Conservation (phyloP, 768 basidiomycete species). For the Calocera viscosa region DNA sequence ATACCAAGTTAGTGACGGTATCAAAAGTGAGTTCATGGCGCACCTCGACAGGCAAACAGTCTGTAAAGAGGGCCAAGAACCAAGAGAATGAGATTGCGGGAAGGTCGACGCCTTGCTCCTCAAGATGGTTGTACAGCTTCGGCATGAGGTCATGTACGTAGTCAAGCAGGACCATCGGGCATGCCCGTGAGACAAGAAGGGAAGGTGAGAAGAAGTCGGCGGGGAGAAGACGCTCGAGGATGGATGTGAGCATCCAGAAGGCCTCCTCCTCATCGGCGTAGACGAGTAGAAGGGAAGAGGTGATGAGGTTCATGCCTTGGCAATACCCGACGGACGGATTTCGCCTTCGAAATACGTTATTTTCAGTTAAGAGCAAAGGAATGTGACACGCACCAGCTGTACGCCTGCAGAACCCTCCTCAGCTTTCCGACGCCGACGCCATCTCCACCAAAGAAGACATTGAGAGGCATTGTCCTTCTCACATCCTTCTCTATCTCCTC, state of each 20-base stretch:
- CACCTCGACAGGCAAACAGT: conserved; percentile 90
- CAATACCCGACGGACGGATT: conserved; percentile 90
- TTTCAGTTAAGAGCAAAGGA: not conserved
- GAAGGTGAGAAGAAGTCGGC: conserved; percentile 89
- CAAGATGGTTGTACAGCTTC: conserved; percentile 61
- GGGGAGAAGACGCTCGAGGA: conserved; percentile 80
- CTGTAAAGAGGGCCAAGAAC: conserved; percentile 93
- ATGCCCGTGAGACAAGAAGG: conserved; percentile 83
- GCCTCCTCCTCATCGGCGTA: conserved; percentile 95
- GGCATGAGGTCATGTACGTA: conserved; percentile 70
- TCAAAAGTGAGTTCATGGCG: conserved; percentile 18
- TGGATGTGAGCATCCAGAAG: conserved; percentile 84
- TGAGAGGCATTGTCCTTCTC: conserved; percentile 76
- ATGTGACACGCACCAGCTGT: conserved; percentile 58
- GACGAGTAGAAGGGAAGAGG: conserved; percentile 83
- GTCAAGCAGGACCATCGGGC: conserved; percentile 80
- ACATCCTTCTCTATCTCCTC: conserved; percentile 95
- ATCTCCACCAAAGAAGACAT: conserved; percentile 94
- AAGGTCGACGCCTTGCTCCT: conserved; percentile 73
- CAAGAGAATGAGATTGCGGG: conserved; percentile 95
- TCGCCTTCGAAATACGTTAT: conserved; percentile 41
- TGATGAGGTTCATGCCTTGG: conserved; percentile 91
- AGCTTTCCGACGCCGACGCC: conserved; percentile 89
- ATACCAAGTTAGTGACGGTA: not conserved
- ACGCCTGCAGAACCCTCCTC: conserved; percentile 77